phyloP scores from a whole-genome alignment of 176 grass and related monocot species.

The Rhipidocladum racemiflorum region DNA sequence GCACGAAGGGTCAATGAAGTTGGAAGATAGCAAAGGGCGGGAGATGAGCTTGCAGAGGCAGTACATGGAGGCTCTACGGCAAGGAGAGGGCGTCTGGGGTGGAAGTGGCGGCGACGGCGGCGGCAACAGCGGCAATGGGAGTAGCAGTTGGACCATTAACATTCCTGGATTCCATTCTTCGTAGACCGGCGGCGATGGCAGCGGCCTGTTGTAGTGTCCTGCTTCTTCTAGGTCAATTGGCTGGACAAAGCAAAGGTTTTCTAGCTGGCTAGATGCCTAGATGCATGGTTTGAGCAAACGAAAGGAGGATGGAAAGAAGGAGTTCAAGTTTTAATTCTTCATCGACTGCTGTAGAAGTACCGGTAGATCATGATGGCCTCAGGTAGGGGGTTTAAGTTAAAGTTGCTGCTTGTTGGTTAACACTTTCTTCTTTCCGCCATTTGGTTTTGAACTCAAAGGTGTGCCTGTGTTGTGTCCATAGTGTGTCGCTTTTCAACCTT shows the following conservation, averaged over 20 bases:
- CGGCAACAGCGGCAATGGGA: slow-evolving; percentile 10
- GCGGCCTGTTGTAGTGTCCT: slow-evolving; percentile 33
- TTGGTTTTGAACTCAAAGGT: slow-evolving; percentile 45
- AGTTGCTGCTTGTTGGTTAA: slow-evolving; percentile 34
- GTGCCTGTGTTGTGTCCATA: slow-evolving; percentile 35
- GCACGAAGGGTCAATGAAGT: slow-evolving; percentile 52
- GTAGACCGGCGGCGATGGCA: slow-evolving; percentile 33
- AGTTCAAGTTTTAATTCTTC: slow-evolving; percentile 27
- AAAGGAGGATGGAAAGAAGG: background rate
- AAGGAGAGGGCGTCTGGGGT: slow-evolving; percentile 51
- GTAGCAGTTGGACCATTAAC: slow-evolving; percentile 60
- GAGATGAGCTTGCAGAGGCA: slow-evolving; percentile 52
- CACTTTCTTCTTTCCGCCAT: slow-evolving; percentile 32
- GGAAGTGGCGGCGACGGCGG: slow-evolving; percentile 6
- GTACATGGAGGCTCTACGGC: slow-evolving; percentile 46
- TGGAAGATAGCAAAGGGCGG: slow-evolving; percentile 39
- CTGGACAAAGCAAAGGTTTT: background rate
- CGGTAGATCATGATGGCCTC: slow-evolving; percentile 40
- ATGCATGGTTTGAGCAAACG: slow-evolving; percentile 26
- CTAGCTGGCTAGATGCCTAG: background rate
- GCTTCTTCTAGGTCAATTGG: background rate
- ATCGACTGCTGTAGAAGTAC: slow-evolving; percentile 20
- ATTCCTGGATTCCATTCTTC: slow-evolving; percentile 61
- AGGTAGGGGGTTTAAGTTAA: slow-evolving; percentile 50
- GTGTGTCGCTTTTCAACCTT: slow-evolving; percentile 32